A percentile compares a stretch with the other conserved stretches of the same genome.
Evolutionary conservation across 805 yeast species (phyloP).

Genomic region (Saccharomyces paradoxus): DNA sequence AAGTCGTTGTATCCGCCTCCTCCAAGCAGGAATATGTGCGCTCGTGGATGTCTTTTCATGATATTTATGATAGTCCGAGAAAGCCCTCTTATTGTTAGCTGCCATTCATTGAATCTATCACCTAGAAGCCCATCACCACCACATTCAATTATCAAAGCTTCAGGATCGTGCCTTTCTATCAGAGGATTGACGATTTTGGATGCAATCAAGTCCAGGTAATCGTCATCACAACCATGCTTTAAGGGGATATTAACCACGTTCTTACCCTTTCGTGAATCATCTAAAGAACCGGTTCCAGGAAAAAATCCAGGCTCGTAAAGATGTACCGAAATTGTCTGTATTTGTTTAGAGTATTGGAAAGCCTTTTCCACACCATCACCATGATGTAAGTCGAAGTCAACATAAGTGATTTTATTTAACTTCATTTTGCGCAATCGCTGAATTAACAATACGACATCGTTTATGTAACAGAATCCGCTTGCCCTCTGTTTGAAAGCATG

Average conservation of each 20-base stretch:
- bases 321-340: slow-evolving; percentile 58
- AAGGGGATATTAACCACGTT: slow-evolving; percentile 49
- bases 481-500: slow-evolving; percentile 50
- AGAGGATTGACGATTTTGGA: slow-evolving; percentile 38
- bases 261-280: slow-evolving; percentile 32
- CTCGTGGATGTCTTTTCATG: slow-evolving; percentile 20
- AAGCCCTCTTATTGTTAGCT: slow-evolving; percentile 47
- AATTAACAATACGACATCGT: slow-evolving; percentile 57
- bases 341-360: slow-evolving; percentile 46
- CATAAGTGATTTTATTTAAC: slow-evolving; percentile 44
- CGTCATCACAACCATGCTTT: slow-evolving; percentile 47
- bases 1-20: slow-evolving; percentile 71
- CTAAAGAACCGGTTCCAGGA: slow-evolving; percentile 57
- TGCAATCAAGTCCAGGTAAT: slow-evolving; percentile 32
- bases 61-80: slow-evolving; percentile 29
- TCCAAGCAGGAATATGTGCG: slow-evolving; percentile 40
- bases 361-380: slow-evolving; percentile 75
- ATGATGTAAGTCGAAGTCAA: slow-evolving; percentile 71
- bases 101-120: slow-evolving; percentile 63
- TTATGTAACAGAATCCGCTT: slow-evolving; percentile 66
- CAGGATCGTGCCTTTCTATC: slow-evolving; percentile 36
- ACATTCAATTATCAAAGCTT: slow-evolving; percentile 52
- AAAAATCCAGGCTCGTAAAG: slow-evolving; percentile 58
- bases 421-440: slow-evolving; percentile 38
- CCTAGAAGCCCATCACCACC: slow-evolving; percentile 71